These are phyloP conservation scores for Withania somnifera DNA, from an alignment of 305 asterid species.

Conservation along the genomic window DNA sequence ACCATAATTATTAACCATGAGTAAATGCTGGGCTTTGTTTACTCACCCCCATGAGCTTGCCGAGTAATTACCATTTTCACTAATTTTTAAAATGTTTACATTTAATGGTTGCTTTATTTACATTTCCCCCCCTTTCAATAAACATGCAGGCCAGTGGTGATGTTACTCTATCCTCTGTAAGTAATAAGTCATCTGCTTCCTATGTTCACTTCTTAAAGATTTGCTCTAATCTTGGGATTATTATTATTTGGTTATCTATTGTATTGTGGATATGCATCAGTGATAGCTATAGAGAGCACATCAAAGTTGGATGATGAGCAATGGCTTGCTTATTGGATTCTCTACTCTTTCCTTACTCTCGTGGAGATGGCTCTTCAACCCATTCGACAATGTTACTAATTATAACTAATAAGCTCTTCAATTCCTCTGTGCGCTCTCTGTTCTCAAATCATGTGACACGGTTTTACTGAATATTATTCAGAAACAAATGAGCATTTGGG, in stretches of 20 bases:
- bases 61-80: background rate
- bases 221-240: background rate
- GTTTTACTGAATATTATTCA: too few relatives aligned
- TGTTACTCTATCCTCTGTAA: slow-evolving; percentile 83
- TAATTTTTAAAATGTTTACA: too few relatives aligned
- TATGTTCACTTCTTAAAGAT: background rate
- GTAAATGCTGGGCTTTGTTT: background rate
- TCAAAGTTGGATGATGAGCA: slow-evolving; percentile 73
- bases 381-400: slow-evolving; percentile 45
- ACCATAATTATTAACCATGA: background rate
- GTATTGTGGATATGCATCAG: slow-evolving; percentile 55
- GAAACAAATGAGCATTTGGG: too few relatives aligned
- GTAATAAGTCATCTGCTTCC: slow-evolving; percentile 3
- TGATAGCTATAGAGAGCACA: slow-evolving; percentile 68
- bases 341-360: slow-evolving; percentile 64
- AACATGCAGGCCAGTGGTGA: slow-evolving; percentile 57
- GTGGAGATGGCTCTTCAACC: slow-evolving; percentile 61
- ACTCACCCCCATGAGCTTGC: background rate
- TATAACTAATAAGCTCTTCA: background rate
- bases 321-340: slow-evolving; percentile 90
- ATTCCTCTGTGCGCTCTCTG: background rate
- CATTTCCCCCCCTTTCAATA: background rate
- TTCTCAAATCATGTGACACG: too few relatives aligned
- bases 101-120: background rate
- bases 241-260: background rate